Evolutionary conservation across 176 grass and related monocot species (phyloP).

Genomic region (Pontederia paniculata): DNA sequence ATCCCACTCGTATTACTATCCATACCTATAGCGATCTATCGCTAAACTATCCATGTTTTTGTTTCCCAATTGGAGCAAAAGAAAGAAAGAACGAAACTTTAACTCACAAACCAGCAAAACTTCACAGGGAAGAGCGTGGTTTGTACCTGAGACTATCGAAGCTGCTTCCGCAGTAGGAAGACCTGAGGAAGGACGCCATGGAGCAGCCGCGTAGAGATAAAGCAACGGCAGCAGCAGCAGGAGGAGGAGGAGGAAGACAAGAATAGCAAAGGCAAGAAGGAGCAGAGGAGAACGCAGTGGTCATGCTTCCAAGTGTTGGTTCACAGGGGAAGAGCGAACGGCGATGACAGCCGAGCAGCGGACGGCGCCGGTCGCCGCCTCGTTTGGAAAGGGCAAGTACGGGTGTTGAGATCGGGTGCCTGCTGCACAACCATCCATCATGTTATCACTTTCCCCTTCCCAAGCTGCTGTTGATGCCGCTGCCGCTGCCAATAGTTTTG

Average conservation of each 20-base stretch:
- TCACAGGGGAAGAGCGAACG: neutral
- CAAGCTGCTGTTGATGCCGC: neutral
- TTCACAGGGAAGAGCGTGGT: neutral
- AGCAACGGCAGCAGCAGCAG: neutral
- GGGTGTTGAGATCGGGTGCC: neutral
- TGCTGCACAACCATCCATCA: neutral
- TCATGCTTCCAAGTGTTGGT: neutral
- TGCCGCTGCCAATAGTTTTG: neutral
- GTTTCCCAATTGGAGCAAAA: neutral
- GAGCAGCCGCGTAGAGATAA: neutral
- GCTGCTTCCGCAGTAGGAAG: neutral
- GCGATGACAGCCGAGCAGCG: neutral
- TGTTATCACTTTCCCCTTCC: neutral
- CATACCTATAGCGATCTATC: neutral
- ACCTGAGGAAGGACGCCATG: conserved; percentile 11
- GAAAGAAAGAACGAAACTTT: neutral
- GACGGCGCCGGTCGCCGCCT: neutral
- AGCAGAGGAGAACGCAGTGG: neutral
- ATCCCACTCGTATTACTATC: neutral
- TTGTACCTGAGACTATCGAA: conserved; percentile 11
- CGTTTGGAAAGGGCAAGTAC: neutral
- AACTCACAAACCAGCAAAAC: neutral
- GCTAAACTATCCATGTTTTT: no score
- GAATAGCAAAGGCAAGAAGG: neutral
- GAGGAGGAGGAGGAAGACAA: neutral